A percentile compares a stretch with the other conserved stretches of the same genome.
Conservation (phyloP, 257 asterid genomes). For the Solanum arcanum region DNA sequence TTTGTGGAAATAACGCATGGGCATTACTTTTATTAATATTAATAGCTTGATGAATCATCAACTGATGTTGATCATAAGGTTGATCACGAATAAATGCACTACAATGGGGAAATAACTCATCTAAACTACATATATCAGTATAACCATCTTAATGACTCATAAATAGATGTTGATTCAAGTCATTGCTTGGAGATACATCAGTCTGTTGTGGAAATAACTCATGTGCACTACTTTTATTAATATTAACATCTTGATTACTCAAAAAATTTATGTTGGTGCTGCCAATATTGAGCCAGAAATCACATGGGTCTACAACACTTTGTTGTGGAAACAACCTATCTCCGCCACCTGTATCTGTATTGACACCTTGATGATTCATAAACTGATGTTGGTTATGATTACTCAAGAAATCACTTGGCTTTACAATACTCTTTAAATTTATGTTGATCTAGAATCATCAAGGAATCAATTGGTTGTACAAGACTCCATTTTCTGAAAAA, state of each 20-base stretch:
- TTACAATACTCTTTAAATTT: slow-evolving; percentile 3
- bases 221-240: slow-evolving; percentile 35
- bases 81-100: too few species aligned
- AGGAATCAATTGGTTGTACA: too few species aligned
- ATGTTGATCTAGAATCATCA: too few species aligned
- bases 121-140: slow-evolving; percentile 16
- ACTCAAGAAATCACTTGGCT: slow-evolving; percentile 46
- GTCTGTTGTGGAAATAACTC: slow-evolving; percentile 17
- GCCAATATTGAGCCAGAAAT: neutral
- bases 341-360: slow-evolving; percentile 26
- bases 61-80: too few species aligned
- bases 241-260: slow-evolving; percentile 20
- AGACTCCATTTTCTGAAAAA: too few species aligned
- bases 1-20: slow-evolving; percentile 29
- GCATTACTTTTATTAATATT: slow-evolving; percentile 29
- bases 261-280: neutral
- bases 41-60: slow-evolving; percentile 21
- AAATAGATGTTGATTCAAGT: neutral
- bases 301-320: neutral
- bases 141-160: slow-evolving; percentile 19
- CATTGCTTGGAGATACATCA: too few species aligned
- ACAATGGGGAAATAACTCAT: neutral
- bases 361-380: slow-evolving; percentile 21
- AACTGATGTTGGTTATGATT: neutral
- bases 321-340: slow-evolving; percentile 29